Evolutionary conservation across 2,329 filamentous ascomycete species (phyloP).

Genomic region (Ceratocystis variospora): DNA sequence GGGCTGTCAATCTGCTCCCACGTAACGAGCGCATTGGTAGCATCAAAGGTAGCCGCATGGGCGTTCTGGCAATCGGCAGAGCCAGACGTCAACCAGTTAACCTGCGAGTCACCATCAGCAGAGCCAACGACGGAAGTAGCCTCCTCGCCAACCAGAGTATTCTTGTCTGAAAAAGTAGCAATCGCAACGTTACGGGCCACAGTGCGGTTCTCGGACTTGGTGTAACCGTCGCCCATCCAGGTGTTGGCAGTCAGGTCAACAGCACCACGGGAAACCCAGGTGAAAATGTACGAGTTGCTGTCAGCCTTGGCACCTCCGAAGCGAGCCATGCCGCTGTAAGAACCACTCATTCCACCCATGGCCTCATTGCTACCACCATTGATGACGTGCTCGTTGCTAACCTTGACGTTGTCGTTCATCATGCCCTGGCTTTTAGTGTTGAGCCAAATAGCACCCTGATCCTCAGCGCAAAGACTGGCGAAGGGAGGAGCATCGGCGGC

Average conservation of each 20-base stretch:
- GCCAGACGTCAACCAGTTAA: constrained; percentile 44
- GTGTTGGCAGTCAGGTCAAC: constrained; percentile 39
- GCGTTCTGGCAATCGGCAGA: constrained; percentile 44
- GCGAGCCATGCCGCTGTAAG: constrained; percentile 42
- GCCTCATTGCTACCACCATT: constrained; percentile 45
- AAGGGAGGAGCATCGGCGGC: constrained; percentile 44
- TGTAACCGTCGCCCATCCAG: constrained; percentile 46
- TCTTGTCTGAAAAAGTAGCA: constrained; percentile 42
- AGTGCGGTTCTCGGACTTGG: constrained; percentile 37
- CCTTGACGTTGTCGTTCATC: constrained; percentile 39
- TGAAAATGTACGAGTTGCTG: constrained; percentile 41
- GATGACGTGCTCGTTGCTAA: constrained; percentile 48
- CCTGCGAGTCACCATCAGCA: constrained; percentile 40
- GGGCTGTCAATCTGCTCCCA: constrained; percentile 49
- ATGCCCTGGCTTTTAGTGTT: constrained; percentile 47
- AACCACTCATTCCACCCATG: constrained; percentile 50
- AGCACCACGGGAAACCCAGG: constrained; percentile 49
- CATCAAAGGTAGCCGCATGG: constrained; percentile 42
- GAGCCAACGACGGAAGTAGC: constrained; percentile 41
- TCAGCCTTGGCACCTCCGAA: constrained; percentile 31
- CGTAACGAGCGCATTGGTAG: constrained; percentile 38
- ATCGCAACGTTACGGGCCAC: constrained; percentile 47
- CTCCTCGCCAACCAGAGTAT: constrained; percentile 39
- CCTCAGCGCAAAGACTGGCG: constrained; percentile 45
- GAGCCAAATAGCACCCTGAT: constrained; percentile 50